These are phyloP conservation scores for Candida germanica DNA, from an alignment of 805 yeast genomes.

Conservation along the genomic window DNA sequence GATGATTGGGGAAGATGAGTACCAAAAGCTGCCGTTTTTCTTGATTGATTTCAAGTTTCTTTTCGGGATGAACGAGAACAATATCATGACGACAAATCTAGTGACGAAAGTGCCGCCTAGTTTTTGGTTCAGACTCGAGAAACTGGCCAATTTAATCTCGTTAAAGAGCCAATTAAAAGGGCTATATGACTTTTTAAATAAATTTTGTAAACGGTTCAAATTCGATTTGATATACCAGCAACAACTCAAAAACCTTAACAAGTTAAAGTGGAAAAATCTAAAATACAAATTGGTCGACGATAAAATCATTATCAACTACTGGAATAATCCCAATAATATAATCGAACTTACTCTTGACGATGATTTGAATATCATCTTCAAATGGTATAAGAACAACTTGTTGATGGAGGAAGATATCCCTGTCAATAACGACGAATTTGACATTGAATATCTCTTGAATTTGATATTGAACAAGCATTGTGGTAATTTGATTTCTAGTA, in stretches of 20 bases:
- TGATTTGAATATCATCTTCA: slow-evolving; percentile 45
- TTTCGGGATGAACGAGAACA: slow-evolving; percentile 46
- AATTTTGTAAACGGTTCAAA: slow-evolving; percentile 62
- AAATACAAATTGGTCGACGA: slow-evolving; percentile 52
- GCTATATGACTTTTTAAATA: slow-evolving; percentile 54
- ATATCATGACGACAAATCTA: slow-evolving; percentile 24
- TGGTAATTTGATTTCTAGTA: slow-evolving; percentile 25
- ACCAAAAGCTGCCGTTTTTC: slow-evolving; percentile 58
- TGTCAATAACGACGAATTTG: slow-evolving; percentile 24
- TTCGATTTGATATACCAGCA: slow-evolving; percentile 52
- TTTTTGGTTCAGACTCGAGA: slow-evolving; percentile 47
- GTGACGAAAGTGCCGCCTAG: slow-evolving; percentile 29
- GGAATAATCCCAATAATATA: slow-evolving; percentile 54
- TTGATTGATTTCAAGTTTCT: slow-evolving; percentile 72
- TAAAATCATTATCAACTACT: slow-evolving; percentile 57
- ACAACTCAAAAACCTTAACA: slow-evolving; percentile 49
- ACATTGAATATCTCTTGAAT: slow-evolving; percentile 33
- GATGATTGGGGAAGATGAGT: slow-evolving; percentile 46
- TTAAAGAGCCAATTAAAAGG: slow-evolving; percentile 46
- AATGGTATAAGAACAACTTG: slow-evolving; percentile 63
- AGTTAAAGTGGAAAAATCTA: slow-evolving; percentile 58
- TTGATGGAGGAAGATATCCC: slow-evolving; percentile 20
- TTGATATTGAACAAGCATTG: slow-evolving; percentile 39
- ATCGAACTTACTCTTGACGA: slow-evolving; percentile 61
- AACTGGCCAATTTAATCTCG: slow-evolving; percentile 52